Evolutionary conservation across 768 basidiomycete species (phyloP).

Genomic region (Mycena albidolilacea): DNA sequence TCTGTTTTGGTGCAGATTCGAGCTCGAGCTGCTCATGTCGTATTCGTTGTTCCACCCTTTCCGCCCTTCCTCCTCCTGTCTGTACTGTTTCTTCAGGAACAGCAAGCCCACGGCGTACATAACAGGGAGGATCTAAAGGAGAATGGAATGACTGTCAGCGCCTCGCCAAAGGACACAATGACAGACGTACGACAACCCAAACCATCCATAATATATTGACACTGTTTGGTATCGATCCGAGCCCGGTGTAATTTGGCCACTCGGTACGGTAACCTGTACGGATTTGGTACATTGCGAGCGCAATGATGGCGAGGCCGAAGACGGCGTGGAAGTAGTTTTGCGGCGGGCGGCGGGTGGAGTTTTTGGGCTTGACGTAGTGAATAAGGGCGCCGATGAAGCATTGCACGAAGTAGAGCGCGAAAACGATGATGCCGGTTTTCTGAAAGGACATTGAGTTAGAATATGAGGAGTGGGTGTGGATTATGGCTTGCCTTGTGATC

Average conservation of each 20-base stretch:
- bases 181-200: constrained; percentile 62
- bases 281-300: constrained; percentile 65
- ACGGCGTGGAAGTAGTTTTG: constrained; percentile 74
- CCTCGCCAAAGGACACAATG: background rate
- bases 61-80: constrained; percentile 54
- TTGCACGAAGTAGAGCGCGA: constrained; percentile 67
- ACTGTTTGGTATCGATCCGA: constrained; percentile 51
- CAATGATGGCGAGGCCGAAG: constrained; percentile 66
- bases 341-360: constrained; percentile 55
- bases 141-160: constrained; percentile 1
- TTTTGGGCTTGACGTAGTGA: constrained; percentile 65
- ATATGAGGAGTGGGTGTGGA: background rate
- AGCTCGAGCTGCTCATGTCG: constrained; percentile 8
- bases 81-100: constrained; percentile 63
- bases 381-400: constrained; percentile 65
- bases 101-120: constrained; percentile 59
- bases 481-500: constrained; percentile 60
- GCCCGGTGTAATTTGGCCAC: constrained; percentile 65
- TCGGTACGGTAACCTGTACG: constrained; percentile 62
- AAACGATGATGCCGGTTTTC: constrained; percentile 66
- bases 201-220: constrained; percentile 61
- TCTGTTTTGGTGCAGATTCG: background rate
- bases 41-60: constrained; percentile 33
- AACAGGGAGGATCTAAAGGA: constrained; percentile 58
- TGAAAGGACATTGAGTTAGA: constrained; percentile 37